Evolutionary conservation across 1,284 basidiomycete genomes (phyloP).

Genomic region (Phylloporus gajari): DNA sequence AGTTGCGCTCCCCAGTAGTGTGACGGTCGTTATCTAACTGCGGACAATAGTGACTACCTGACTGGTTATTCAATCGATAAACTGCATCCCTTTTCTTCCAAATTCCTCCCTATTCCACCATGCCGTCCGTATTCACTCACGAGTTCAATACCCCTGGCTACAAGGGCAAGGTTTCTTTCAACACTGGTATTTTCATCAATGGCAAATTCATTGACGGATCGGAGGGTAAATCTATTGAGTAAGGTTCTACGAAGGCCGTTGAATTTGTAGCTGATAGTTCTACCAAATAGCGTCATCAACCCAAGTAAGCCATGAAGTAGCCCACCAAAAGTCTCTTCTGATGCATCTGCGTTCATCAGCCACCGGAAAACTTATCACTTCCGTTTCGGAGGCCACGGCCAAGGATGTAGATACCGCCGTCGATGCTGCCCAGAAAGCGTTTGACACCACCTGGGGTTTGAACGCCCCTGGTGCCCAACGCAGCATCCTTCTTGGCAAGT

Average conservation of each 20-base stretch:
- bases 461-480: slow-evolving; percentile 61
- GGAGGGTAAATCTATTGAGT: slow-evolving; percentile 77
- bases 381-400: slow-evolving; percentile 73
- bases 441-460: slow-evolving; percentile 68
- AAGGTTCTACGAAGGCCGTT: slow-evolving; percentile 37
- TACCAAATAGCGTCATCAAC: slow-evolving; percentile 71
- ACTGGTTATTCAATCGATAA: not conserved
- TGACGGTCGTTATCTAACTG: not conserved
- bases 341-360: slow-evolving; percentile 46
- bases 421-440: slow-evolving; percentile 80
- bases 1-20: not conserved
- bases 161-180: slow-evolving; percentile 78
- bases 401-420: slow-evolving; percentile 84
- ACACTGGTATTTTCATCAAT: slow-evolving; percentile 84
- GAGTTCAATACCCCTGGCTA: slow-evolving; percentile 72
- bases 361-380: slow-evolving; percentile 76
- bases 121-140: slow-evolving; percentile 59
- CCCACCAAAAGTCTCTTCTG: not conserved
- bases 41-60: not conserved
- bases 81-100: not conserved
- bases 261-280: not conserved
- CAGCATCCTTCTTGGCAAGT: slow-evolving; percentile 61
- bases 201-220: slow-evolving; percentile 82
- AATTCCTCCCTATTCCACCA: not conserved
- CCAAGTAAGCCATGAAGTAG: slow-evolving; percentile 56